Evolutionary conservation across 75 land plant genomes (phyloP).

Genomic region (Cupressus sempervirens): DNA sequence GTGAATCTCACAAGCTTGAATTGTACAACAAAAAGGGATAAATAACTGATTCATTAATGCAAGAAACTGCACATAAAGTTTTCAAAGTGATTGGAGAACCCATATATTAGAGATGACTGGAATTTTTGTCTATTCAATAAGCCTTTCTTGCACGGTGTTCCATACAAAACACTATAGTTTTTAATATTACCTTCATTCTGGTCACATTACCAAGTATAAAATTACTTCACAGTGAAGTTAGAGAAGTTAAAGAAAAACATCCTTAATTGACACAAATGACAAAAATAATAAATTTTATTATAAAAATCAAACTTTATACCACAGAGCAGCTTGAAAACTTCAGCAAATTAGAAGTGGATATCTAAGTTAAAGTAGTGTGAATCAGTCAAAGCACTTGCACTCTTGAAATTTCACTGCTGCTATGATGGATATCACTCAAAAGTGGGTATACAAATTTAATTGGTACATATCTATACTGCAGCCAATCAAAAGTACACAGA

Average conservation of each 20-base stretch:
- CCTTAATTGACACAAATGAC: not conserved
- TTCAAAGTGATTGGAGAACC: not conserved
- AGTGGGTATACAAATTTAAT: no score
- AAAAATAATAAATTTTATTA: no score
- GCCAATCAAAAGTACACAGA: not conserved
- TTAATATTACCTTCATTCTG: not conserved
- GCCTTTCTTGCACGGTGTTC: not conserved
- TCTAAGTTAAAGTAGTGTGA: no score
- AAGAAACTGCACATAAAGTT: not conserved
- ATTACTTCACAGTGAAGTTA: not conserved
- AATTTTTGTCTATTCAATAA: not conserved
- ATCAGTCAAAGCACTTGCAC: not conserved
- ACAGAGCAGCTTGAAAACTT: not conserved
- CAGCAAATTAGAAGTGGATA: not conserved
- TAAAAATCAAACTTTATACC: no score
- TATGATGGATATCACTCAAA: not conserved
- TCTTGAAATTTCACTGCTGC: not conserved
- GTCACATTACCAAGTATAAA: no score
- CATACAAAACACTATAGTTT: not conserved
- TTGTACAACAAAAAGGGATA: not conserved
- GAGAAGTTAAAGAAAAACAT: not conserved
- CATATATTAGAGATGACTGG: not conserved
- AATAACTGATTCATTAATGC: not conserved
- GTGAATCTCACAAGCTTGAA: not conserved
- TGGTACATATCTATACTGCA: not conserved